Conservation (phyloP, 495 filamentous ascomycete species). For the Neurospora sp. region DNA sequence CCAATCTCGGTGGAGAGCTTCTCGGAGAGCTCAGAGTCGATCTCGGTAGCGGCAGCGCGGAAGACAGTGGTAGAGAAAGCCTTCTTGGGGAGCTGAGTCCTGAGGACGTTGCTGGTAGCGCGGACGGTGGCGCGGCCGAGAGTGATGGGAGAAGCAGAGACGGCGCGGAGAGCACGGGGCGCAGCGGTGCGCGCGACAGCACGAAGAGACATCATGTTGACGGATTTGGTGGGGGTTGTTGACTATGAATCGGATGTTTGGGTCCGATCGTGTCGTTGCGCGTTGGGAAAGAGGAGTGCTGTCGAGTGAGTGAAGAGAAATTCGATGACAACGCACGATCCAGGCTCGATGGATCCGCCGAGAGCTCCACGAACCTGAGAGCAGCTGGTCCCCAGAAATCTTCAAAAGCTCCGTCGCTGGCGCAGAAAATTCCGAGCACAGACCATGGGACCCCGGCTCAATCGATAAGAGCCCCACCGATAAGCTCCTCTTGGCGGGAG, state of each 20-base stretch:
- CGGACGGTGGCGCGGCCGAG: constrained; percentile 24
- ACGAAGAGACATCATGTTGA: constrained; percentile 70
- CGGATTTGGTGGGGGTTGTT: neutral
- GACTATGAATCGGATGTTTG: neutral
- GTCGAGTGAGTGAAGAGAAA: neutral
- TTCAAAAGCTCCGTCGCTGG: neutral
- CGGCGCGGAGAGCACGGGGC: constrained; percentile 56
- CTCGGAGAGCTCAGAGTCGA: constrained; percentile 61
- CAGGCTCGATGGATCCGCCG: neutral
- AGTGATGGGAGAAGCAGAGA: constrained; percentile 43
- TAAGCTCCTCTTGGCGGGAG: neutral
- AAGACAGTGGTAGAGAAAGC: constrained; percentile 61
- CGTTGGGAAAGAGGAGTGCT: neutral
- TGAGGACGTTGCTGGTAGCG: constrained; percentile 21
- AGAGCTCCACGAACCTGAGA: neutral
- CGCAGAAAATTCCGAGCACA: neutral
- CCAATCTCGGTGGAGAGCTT: constrained; percentile 72
- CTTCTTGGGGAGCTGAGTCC: constrained; percentile 36
- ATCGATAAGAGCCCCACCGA: neutral
- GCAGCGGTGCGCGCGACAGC: constrained; percentile 53
- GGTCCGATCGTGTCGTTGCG: constrained; percentile 3
- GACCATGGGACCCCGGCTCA: neutral
- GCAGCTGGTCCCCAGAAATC: neutral
- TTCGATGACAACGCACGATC: neutral
- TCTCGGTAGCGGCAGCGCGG: constrained; percentile 42